Base-by-base conservation (phyloP, 2,329 filamentous ascomycete genomes). In the Sclerotinia sclerotiorum region DNA sequence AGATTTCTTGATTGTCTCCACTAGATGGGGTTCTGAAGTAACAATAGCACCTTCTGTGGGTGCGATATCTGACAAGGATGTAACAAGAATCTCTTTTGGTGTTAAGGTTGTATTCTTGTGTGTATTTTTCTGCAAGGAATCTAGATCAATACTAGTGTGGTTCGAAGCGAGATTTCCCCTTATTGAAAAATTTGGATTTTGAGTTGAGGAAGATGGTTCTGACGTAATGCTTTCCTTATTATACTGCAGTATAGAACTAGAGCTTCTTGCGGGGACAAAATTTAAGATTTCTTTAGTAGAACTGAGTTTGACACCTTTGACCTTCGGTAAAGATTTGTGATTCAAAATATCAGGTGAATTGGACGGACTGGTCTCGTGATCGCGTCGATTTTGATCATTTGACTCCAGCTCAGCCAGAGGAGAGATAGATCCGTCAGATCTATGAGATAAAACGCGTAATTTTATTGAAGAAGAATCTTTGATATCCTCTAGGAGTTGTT, bases 1-100 rank as follows among this genome's bases (percentile, higher is more conserved):
- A 5, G 65, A 68, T 46, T 68, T 70, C 49, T 70, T 70, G 24
- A 69, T n/a, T 67, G 70, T 69, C 49, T 72, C 71, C 27, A 64
- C 32, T 27, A 39, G 56, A 61, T 60, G 48, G 2, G 60, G 15
- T 29, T 54, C 35, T 54, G 42, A 13, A 39, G 44, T 17, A 17
- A 39, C n/a, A 21, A 35, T 15, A n/a, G n/a, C 35, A 15, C 52
- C 32, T 35, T 39, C 44, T 27, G 29, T 60, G 15, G 54, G 2
- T 44, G 10, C n/a, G 3, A 2, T n/a, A 1, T 48, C 13, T 49
- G 54, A 44, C 4, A 46, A 29, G 10, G 17, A n/a, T 29, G 42
- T 27, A 39, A 39, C 5, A 11, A 35, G 46, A 13, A 0, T 51
- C 15, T 39, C 32, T 15, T 49, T 39, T 11, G 44, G 42, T 39